phyloP scores from a whole-genome alignment of 202 grass and related monocot species.

The Setaria viridis region DNA sequence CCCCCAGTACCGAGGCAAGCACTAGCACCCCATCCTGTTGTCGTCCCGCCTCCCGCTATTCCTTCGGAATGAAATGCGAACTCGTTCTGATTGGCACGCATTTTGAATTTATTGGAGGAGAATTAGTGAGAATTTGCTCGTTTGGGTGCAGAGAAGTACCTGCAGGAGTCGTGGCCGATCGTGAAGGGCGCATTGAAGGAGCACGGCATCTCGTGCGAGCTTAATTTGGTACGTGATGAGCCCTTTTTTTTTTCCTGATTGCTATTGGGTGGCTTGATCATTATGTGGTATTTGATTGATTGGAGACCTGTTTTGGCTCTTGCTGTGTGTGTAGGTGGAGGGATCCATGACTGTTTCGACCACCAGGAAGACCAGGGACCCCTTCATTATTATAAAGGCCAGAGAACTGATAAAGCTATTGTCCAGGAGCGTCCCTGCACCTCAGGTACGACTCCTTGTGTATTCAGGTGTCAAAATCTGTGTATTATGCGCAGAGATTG shows the following conservation, averaged over 20 bases:
- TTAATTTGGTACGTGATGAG: conserved; percentile 73
- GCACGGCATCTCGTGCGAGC: conserved; percentile 80
- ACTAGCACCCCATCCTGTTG: not conserved
- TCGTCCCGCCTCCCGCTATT: not conserved
- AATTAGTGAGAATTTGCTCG: conserved; percentile 1
- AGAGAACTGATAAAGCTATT: conserved; percentile 92
- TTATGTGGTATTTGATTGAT: conserved; percentile 10
- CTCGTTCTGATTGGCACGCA: not conserved
- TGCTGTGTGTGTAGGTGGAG: conserved; percentile 67
- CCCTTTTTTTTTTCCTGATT: not conserved
- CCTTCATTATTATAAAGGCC: conserved; percentile 90
- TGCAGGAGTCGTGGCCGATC: conserved; percentile 89
- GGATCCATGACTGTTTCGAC: conserved; percentile 97
- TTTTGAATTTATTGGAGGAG: not conserved
- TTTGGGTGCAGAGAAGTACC: conserved; percentile 78
- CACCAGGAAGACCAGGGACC: conserved; percentile 86
- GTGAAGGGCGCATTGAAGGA: conserved; percentile 88
- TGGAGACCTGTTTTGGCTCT: not conserved
- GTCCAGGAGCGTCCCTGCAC: conserved; percentile 89
- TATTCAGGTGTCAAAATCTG: not conserved
- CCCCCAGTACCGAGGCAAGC: conserved; percentile 81
- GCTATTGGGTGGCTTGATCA: not conserved
- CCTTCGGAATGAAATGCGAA: not conserved
- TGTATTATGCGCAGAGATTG: not conserved
- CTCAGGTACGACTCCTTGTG: conserved; percentile 58